Evolutionary conservation across 257 asterid genomes (phyloP).

Genomic region (Pogostemon cablin): DNA sequence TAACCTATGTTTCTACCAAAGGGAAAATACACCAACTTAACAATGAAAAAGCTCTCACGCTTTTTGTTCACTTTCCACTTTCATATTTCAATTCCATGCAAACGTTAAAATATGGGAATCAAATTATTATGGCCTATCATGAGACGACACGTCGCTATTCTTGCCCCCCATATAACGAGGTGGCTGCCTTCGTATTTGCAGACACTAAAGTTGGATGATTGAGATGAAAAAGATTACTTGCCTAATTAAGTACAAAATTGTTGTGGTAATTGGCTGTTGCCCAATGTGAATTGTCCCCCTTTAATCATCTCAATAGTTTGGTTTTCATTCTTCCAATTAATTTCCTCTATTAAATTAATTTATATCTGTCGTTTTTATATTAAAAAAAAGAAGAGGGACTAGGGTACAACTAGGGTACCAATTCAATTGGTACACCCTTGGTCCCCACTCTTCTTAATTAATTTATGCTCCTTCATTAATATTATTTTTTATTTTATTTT

Average conservation of each 20-base stretch:
- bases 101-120: slow-evolving; percentile 18
- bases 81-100: slow-evolving; percentile 42
- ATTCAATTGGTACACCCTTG: too few species aligned
- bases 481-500: too few species aligned
- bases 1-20: not conserved
- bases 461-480: too few species aligned
- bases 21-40: slow-evolving; percentile 30
- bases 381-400: too few species aligned
- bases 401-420: too few species aligned
- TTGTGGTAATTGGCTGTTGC: slow-evolving; percentile 17
- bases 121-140: slow-evolving; percentile 28
- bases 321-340: not conserved
- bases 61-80: slow-evolving; percentile 33
- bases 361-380: too few species aligned
- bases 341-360: too few species aligned
- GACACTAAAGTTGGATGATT: slow-evolving; percentile 43
- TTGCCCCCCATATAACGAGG: slow-evolving; percentile 38
- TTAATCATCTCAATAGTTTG: slow-evolving; percentile 8
- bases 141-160: slow-evolving; percentile 35
- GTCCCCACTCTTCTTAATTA: too few species aligned
- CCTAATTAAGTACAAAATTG: slow-evolving; percentile 16
- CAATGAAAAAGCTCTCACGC: slow-evolving; percentile 4
- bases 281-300: not conserved
- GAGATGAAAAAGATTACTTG: not conserved
- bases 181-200: slow-evolving; percentile 40